Evolutionary conservation across 2,329 filamentous ascomycete genomes (phyloP).

Genomic region (Trichoderma cornu-damae): DNA sequence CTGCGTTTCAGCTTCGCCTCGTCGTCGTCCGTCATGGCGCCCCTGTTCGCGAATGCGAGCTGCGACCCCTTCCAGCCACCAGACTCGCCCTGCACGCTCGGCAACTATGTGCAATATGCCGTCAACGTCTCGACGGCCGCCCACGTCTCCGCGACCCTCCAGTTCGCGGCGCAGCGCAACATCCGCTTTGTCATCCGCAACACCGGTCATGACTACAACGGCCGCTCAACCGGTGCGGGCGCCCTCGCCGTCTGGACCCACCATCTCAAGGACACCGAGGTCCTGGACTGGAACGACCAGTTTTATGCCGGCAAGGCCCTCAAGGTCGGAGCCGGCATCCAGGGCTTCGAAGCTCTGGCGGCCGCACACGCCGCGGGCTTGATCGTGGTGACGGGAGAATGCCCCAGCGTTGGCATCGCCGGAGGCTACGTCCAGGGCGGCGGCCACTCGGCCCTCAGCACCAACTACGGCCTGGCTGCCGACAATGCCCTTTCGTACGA

Average conservation of each 20-base stretch:
- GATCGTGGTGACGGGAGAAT: conserved; percentile 51
- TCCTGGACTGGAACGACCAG: conserved; percentile 37
- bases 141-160: conserved; percentile 32
- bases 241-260: conserved; percentile 40
- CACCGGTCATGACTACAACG: conserved; percentile 48
- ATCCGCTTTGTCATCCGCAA: conserved; percentile 48
- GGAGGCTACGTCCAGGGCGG: conserved; percentile 60
- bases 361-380: conserved; percentile 43
- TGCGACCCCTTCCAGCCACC: conserved; percentile 35
- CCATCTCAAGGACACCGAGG: conserved; percentile 37
- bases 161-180: conserved; percentile 34
- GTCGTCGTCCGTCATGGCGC: conserved; percentile 30
- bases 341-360: conserved; percentile 43
- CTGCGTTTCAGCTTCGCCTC: conserved; percentile 3
- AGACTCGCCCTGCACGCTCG: conserved; percentile 36
- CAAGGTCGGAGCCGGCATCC: conserved; percentile 51
- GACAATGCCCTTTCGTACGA: conserved; percentile 54
- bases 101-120: conserved; percentile 38
- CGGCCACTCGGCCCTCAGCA: conserved; percentile 50
- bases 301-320: conserved; percentile 49
- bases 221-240: conserved; percentile 53
- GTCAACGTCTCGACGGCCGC: conserved; percentile 30
- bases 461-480: conserved; percentile 50
- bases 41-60: conserved; percentile 26
- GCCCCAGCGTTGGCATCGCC: conserved; percentile 51